phyloP scores from a whole-genome alignment of 2,329 filamentous ascomycete species.

The Capronia coronata region DNA sequence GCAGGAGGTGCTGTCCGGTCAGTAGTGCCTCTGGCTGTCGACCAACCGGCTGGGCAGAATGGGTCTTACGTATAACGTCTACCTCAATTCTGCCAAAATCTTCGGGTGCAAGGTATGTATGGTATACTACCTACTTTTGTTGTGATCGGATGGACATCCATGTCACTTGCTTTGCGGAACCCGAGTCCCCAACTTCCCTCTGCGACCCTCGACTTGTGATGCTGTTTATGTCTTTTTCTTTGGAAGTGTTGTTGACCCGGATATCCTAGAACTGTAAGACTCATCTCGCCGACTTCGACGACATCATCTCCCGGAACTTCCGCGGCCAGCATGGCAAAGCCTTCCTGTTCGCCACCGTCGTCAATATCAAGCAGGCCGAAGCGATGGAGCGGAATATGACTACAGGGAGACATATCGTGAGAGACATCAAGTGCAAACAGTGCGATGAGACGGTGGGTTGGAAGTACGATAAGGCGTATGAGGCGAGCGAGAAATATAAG shows the following conservation, averaged over 20 bases:
- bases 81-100: slow-evolving; percentile 77
- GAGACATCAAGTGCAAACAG: slow-evolving; percentile 84
- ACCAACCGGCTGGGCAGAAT: slow-evolving; percentile 42
- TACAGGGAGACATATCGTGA: slow-evolving; percentile 86
- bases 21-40: neutral
- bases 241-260: too few relatives aligned
- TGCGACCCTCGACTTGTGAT: too few relatives aligned
- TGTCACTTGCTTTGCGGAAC: too few relatives aligned
- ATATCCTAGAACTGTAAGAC: slow-evolving; percentile 67
- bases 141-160: slow-evolving; percentile 1
- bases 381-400: slow-evolving; percentile 97
- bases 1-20: neutral
- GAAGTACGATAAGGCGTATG: slow-evolving; percentile 98
- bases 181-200: too few relatives aligned
- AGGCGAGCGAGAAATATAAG: slow-evolving; percentile 91
- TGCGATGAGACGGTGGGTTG: slow-evolving; percentile 92
- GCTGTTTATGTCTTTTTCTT: too few relatives aligned
- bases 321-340: slow-evolving; percentile 97
- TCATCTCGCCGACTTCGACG: slow-evolving; percentile 88
- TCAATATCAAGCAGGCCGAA: slow-evolving; percentile 76
- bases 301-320: slow-evolving; percentile 97
- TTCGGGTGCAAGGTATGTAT: slow-evolving; percentile 68
- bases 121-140: neutral
- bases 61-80: slow-evolving; percentile 88
- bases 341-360: slow-evolving; percentile 88